Conservation (phyloP, 2,329 filamentous ascomycete species). For the Alternaria consortialis region DNA sequence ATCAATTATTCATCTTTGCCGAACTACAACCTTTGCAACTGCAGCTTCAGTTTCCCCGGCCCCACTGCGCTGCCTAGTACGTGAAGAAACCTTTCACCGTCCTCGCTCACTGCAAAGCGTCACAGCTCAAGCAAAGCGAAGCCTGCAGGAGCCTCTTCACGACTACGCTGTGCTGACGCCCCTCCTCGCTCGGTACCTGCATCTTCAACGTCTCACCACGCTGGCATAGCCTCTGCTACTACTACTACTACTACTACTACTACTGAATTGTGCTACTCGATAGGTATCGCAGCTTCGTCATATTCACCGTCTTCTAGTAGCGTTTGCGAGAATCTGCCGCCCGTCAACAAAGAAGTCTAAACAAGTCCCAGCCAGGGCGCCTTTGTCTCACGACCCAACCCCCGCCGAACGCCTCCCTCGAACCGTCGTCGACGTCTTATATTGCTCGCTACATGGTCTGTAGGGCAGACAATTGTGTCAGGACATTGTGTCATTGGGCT, state of each 20-base stretch:
- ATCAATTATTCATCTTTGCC: constrained; percentile 42
- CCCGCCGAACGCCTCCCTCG: constrained; percentile 27
- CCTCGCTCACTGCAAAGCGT: constrained; percentile 30
- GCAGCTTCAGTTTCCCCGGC: constrained; percentile 39
- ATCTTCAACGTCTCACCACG: constrained; percentile 43
- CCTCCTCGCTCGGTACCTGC: constrained; percentile 40
- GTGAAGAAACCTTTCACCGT: constrained; percentile 38
- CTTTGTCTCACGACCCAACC: constrained; percentile 21
- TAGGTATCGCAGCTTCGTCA: constrained; percentile 41
- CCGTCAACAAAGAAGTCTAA: constrained; percentile 28
- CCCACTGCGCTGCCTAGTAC: constrained; percentile 41
- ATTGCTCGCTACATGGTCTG: constrained; percentile 44
- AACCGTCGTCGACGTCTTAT: constrained; percentile 28
- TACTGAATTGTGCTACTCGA: constrained; percentile 33
- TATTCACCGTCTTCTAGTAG: constrained; percentile 25
- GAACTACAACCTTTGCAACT: constrained; percentile 38
- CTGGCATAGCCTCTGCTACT: constrained; percentile 35
- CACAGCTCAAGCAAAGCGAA: constrained; percentile 29
- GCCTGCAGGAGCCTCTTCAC: constrained; percentile 27
- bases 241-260: constrained; percentile 22
- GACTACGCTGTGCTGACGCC: constrained; percentile 37
- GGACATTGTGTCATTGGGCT: constrained; percentile 38
- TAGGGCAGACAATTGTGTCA: constrained; percentile 23
- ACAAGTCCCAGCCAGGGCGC: constrained; percentile 33
- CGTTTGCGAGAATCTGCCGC: constrained; percentile 30